A percentile compares a stretch with the other conserved stretches of the same genome.
These are phyloP conservation scores for Cryptococcus sp. DNA, from an alignment of 1,284 basidiomycete genomes.

Conservation along the genomic window DNA sequence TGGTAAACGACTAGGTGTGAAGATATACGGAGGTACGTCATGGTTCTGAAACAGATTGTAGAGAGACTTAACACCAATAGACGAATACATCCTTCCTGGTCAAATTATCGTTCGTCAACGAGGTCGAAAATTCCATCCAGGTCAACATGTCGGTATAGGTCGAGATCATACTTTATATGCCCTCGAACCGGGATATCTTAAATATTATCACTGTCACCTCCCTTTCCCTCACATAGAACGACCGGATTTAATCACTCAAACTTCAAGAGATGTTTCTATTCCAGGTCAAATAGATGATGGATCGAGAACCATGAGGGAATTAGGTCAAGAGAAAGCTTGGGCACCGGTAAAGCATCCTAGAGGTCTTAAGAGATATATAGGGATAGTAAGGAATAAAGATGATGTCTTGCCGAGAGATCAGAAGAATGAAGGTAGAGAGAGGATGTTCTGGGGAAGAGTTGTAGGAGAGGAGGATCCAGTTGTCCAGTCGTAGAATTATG, in stretches of 20 bases:
- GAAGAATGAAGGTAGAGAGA: constrained; percentile 54
- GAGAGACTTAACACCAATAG: constrained; percentile 47
- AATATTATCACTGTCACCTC: constrained; percentile 64
- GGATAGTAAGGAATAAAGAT: constrained; percentile 69
- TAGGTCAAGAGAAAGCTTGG: neutral
- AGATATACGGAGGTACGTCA: constrained; percentile 80
- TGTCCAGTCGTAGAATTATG: neutral
- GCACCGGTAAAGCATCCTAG: constrained; percentile 38
- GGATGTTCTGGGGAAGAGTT: constrained; percentile 46
- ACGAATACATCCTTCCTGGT: constrained; percentile 82
- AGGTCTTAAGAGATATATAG: constrained; percentile 64
- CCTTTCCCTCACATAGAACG: constrained; percentile 33
- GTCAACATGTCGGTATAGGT: constrained; percentile 84
- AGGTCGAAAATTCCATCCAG: constrained; percentile 82
- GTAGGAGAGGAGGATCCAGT: constrained; percentile 13
- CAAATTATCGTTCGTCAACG: constrained; percentile 91
- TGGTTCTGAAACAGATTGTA: neutral
- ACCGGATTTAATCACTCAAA: neutral
- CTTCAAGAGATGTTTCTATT: constrained; percentile 1
- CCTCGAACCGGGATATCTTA: constrained; percentile 78
- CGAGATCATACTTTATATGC: constrained; percentile 90
- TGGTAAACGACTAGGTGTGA: constrained; percentile 84
- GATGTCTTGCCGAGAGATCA: constrained; percentile 82
- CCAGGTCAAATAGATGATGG: constrained; percentile 51
- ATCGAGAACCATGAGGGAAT: neutral